Percentiles rank a stretch among this genome's conserved stretches.
phyloP scores from a whole-genome alignment of 2,329 filamentous ascomycete species.

The Xylariaceae sp. region DNA sequence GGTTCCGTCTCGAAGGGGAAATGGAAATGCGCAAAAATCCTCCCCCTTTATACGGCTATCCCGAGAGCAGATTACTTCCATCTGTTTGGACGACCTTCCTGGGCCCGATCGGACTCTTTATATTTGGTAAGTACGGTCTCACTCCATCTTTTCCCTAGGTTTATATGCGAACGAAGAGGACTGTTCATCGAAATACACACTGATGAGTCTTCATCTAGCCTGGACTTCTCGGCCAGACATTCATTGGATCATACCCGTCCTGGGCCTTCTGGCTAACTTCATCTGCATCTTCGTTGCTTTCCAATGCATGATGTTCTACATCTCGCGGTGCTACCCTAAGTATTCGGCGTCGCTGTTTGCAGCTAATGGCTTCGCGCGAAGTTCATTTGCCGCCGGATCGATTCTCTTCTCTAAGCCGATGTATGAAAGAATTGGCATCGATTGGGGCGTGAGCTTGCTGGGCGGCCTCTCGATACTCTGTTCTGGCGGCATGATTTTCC shows the following conservation, averaged over 20 bases:
- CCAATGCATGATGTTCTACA: slow-evolving; percentile 42
- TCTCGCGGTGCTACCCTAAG: slow-evolving; percentile 31
- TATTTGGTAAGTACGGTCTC: slow-evolving; percentile 33
- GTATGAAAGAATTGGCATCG: slow-evolving; percentile 21
- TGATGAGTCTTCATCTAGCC: slow-evolving; percentile 15
- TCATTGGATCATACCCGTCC: slow-evolving; percentile 40
- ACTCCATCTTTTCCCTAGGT: neutral
- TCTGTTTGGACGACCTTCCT: slow-evolving; percentile 41
- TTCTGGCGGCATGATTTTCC: slow-evolving; percentile 17
- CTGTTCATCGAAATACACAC: neutral
- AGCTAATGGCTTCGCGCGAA: slow-evolving; percentile 25
- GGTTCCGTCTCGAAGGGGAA: slow-evolving; percentile 36
- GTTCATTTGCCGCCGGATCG: slow-evolving; percentile 20
- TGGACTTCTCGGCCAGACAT: slow-evolving; percentile 38
- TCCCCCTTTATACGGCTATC: slow-evolving; percentile 23
- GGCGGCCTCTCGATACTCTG: slow-evolving; percentile 22
- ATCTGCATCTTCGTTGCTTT: slow-evolving; percentile 34
- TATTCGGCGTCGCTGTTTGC: slow-evolving; percentile 28
- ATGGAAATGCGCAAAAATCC: slow-evolving; percentile 18
- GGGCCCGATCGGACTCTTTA: slow-evolving; percentile 43
- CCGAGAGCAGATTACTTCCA: slow-evolving; percentile 35
- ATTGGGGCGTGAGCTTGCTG: slow-evolving; percentile 22
- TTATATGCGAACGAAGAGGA: too few species aligned
- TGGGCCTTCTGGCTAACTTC: slow-evolving; percentile 42
- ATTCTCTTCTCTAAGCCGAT: slow-evolving; percentile 24